Evolutionary conservation across 139 green algal genomes (phyloP).

Genomic region (Klebsormidium nitens): DNA sequence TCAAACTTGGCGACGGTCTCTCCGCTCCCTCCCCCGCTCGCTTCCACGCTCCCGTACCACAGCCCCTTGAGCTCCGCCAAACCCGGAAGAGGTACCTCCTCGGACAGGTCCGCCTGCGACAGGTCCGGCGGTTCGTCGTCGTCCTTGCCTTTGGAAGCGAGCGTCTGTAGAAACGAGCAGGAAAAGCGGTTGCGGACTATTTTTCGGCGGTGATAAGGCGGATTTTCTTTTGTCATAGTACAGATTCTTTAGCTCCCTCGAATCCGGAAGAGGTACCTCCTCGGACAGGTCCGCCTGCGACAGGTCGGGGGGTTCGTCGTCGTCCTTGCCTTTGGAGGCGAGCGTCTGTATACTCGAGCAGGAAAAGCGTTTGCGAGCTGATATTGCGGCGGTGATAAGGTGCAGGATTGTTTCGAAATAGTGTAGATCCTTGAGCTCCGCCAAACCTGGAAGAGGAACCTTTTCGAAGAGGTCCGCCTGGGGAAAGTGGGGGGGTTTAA

Average conservation of each 20-base stretch:
- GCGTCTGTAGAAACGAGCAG: too few species aligned
- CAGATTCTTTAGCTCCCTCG: conserved; percentile 29
- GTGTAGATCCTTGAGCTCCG: conserved; percentile 36
- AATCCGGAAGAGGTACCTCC: conserved; percentile 15
- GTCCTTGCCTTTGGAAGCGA: background rate
- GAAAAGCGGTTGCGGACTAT: background rate
- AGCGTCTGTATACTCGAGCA: too few species aligned
- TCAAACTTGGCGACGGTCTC: conserved; percentile 40
- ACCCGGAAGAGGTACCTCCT: conserved; percentile 21
- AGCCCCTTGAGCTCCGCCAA: conserved; percentile 32
- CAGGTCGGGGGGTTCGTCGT: background rate
- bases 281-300: too few species aligned
- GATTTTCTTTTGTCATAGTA: too few species aligned
- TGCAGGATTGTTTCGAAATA: too few species aligned
- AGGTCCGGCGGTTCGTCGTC: background rate
- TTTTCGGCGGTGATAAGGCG: too few species aligned
- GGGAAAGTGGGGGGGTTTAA: too few species aligned
- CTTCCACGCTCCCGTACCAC: conserved; percentile 39
- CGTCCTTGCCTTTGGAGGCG: background rate
- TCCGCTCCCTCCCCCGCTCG: conserved; percentile 32
- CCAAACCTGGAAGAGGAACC: conserved; percentile 26
- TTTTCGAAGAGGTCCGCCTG: too few species aligned
- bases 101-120: too few species aligned
- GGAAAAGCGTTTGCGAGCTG: background rate
- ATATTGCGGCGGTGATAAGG: too few species aligned